Percentiles rank a stretch among this genome's conserved stretches.
phyloP scores from a whole-genome alignment of 805 yeast genomes.

The Myxozyma vanderwaltii region DNA sequence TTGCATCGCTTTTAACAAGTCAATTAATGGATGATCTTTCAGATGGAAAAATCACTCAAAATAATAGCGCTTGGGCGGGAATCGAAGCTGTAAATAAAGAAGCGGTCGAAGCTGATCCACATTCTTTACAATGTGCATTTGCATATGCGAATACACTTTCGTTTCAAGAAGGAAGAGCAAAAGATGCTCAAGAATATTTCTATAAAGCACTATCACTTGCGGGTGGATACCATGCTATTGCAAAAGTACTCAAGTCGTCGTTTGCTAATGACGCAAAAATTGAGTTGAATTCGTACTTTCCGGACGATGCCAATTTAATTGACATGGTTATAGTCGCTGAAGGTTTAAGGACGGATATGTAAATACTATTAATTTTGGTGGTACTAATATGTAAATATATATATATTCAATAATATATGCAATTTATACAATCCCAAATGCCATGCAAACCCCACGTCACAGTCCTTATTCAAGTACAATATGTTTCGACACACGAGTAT shows the following conservation, averaged over 20 bases:
- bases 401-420: not conserved
- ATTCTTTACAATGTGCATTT: not conserved
- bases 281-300: not conserved
- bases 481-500: conserved; percentile 15
- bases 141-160: not conserved
- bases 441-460: not conserved
- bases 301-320: not conserved
- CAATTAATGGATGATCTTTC: conserved; percentile 1
- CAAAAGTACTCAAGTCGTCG: not conserved
- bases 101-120: conserved; percentile 3
- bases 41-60: not conserved
- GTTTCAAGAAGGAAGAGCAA: not conserved
- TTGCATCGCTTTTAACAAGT: not conserved
- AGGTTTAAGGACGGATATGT: not conserved
- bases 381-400: not conserved
- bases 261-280: conserved; percentile 2
- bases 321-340: not conserved
- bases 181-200: conserved; percentile 1
- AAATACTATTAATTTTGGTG: not conserved
- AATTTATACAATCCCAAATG: not conserved
- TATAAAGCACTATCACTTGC: not conserved
- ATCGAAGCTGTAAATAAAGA: not conserved
- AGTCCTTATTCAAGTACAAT: not conserved
- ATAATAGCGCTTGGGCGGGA: not conserved
- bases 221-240: not conserved